These are phyloP conservation scores for Russula compacta DNA, from an alignment of 768 basidiomycete genomes.

Conservation along the genomic window DNA sequence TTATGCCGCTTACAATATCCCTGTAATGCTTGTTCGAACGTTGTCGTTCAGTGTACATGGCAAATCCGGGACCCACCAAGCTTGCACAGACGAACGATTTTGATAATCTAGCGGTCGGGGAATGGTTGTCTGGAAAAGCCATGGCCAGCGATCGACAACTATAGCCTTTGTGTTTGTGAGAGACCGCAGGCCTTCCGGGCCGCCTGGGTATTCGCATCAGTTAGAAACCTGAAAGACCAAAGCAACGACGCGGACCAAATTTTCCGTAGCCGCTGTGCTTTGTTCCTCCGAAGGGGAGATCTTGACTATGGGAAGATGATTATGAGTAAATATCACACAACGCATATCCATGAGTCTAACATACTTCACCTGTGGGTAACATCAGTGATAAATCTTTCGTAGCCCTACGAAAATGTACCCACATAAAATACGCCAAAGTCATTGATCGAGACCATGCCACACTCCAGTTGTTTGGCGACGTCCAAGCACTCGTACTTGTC, in stretches of 20 bases:
- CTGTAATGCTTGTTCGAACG: slow-evolving; percentile 23
- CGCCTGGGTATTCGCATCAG: slow-evolving; percentile 40
- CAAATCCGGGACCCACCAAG: slow-evolving; percentile 49
- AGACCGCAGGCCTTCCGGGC: slow-evolving; percentile 85
- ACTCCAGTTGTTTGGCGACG: slow-evolving; percentile 75
- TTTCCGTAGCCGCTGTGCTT: slow-evolving; percentile 91
- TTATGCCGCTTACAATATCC: slow-evolving; percentile 44
- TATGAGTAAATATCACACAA: slow-evolving; percentile 5
- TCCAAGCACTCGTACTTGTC: slow-evolving; percentile 68
- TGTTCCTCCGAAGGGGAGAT: slow-evolving; percentile 89
- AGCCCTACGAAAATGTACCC: slow-evolving; percentile 27
- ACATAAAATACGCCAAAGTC: slow-evolving; percentile 89
- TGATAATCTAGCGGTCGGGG: slow-evolving; percentile 85
- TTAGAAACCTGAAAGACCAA: slow-evolving; percentile 9
- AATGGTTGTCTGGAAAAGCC: slow-evolving; percentile 73
- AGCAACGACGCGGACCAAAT: slow-evolving; percentile 49
- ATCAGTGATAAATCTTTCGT: slow-evolving; percentile 20
- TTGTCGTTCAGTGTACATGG: not conserved
- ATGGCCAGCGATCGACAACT: slow-evolving; percentile 78
- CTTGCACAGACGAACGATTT: slow-evolving; percentile 56
- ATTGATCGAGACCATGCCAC: slow-evolving; percentile 96
- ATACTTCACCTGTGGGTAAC: slow-evolving; percentile 50
- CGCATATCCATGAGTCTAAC: slow-evolving; percentile 24
- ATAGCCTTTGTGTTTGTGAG: slow-evolving; percentile 87
- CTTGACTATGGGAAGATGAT: slow-evolving; percentile 50